Conservation (phyloP, 1,284 basidiomycete species). For the Pyrrhoderma noxium region DNA sequence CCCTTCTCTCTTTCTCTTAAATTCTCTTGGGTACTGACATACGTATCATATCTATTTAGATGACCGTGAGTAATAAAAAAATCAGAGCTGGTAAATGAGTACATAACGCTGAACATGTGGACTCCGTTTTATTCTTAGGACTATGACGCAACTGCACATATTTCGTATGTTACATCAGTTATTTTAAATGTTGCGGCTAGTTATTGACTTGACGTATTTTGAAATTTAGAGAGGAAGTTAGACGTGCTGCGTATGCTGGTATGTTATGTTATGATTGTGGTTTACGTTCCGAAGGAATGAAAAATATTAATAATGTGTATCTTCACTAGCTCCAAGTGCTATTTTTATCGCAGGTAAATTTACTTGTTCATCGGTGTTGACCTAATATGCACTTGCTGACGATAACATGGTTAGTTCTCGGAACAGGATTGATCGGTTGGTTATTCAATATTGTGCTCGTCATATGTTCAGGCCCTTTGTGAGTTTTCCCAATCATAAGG, state of each 20-base stretch:
- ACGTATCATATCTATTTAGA: slow-evolving; percentile 30
- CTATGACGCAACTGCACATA: slow-evolving; percentile 80
- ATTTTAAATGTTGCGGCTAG: background rate
- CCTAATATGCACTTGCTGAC: background rate
- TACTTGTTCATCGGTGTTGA: background rate
- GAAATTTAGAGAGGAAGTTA: slow-evolving; percentile 70
- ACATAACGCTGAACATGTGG: background rate
- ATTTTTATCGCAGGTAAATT: slow-evolving; percentile 74
- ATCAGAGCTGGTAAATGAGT: background rate
- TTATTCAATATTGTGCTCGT: slow-evolving; percentile 76
- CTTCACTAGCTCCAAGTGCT: slow-evolving; percentile 55
- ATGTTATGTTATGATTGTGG: slow-evolving; percentile 13
- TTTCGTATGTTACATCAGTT: slow-evolving; percentile 49
- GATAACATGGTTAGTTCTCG: slow-evolving; percentile 45
- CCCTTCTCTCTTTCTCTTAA: too few species aligned
- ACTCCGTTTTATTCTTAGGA: slow-evolving; percentile 28
- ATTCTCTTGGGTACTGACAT: background rate
- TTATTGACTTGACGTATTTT: background rate
- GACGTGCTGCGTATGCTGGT: slow-evolving; percentile 82
- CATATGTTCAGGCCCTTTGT: slow-evolving; percentile 73
- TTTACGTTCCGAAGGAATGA: too few species aligned
- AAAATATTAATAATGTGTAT: too few species aligned
- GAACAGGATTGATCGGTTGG: slow-evolving; percentile 81
- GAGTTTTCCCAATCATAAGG: slow-evolving; percentile 26
- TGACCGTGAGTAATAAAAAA: slow-evolving; percentile 45